These are phyloP conservation scores for Pseudoturritis turrita DNA, from an alignment of 345 rosid species.

Conservation along the genomic window DNA sequence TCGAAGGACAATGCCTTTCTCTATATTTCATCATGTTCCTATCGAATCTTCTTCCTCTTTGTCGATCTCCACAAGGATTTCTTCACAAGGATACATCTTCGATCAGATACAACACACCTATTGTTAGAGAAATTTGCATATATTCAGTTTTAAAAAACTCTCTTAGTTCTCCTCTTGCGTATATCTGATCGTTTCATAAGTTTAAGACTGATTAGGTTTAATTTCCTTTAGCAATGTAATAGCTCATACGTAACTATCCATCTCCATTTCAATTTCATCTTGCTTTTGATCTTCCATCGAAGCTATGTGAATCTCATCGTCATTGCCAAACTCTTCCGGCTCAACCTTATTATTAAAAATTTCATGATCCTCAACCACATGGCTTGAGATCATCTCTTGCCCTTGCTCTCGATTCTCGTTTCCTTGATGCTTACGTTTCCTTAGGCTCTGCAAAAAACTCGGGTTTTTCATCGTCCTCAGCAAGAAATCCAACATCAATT, in stretches of 20 bases:
- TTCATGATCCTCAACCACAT: conserved; percentile 10
- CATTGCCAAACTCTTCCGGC: conserved; percentile 31
- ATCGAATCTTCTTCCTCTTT: conserved; percentile 69
- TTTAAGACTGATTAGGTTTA: neutral
- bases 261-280: conserved; percentile 20
- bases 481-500: conserved; percentile 57
- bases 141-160: too few relatives aligned
- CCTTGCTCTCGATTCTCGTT: conserved; percentile 28
- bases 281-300: conserved; percentile 16
- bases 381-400: neutral
- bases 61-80: conserved; percentile 78
- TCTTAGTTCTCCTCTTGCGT: neutral
- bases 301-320: conserved; percentile 18
- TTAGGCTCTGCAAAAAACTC: conserved; percentile 36
- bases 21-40: conserved; percentile 80
- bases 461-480: conserved; percentile 54
- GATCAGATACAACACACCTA: neutral
- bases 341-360: conserved; percentile 45
- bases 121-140: neutral
- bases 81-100: too few relatives aligned
- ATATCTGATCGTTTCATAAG: neutral
- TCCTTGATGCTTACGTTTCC: conserved; percentile 39
- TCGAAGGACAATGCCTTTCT: conserved; percentile 85
- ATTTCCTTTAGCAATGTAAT: too few relatives aligned
- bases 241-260: neutral